Evolutionary conservation across 2,329 filamentous ascomycete species (phyloP), one percentile per base, ranked within the genome.

Genomic region (Gnomoniopsis sp.): DNA sequence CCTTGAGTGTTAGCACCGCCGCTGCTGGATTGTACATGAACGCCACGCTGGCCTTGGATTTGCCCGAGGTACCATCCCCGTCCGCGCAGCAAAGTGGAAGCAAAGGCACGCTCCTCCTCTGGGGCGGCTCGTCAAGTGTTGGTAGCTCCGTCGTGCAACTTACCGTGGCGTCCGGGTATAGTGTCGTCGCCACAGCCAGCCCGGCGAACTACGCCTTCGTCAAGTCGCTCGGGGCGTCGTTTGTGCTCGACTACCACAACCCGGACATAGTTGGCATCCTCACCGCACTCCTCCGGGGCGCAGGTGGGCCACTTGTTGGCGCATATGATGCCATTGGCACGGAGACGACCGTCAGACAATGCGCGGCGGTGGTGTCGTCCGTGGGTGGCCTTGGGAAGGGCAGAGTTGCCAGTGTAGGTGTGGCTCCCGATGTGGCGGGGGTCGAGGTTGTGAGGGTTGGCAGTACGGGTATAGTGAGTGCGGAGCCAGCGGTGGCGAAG

Each of bases 71-170:
- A 36, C 33, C 14, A 44, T 6, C 30, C 43, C 54, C 52, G 49
- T 49, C 53, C 21, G 38, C 23, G 38, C n/a, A 11, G 54, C 23
- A 43, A 21, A 23, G 30, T 19, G 14, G 36, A 14, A 33, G 33
- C 1, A 43, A 48, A 22, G 44, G 56, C 26, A 53, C 68, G 30
- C 4, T 79, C 0, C 67, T 82, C 11, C 67, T 82, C 21, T 81
- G 77, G 75, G 79, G 79, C 41, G 81, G 78, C 4, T 74, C 77
- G 2, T 72, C 73, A 4, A 72, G 69, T 34, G 76, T 79, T 3
- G 77, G 77, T 4, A 70, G 71, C 61, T 74, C 72, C 46, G 75
- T 73, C 4, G 72, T 78, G 14, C 76, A 79, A 61, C 71, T 79
- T 15, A 60, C 72, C 41, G 49, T 53, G 10, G 60, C 60, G 49